Evolutionary conservation across 2,329 filamentous ascomycete genomes (phyloP).

Genomic region (Alternaria tenuissima): DNA sequence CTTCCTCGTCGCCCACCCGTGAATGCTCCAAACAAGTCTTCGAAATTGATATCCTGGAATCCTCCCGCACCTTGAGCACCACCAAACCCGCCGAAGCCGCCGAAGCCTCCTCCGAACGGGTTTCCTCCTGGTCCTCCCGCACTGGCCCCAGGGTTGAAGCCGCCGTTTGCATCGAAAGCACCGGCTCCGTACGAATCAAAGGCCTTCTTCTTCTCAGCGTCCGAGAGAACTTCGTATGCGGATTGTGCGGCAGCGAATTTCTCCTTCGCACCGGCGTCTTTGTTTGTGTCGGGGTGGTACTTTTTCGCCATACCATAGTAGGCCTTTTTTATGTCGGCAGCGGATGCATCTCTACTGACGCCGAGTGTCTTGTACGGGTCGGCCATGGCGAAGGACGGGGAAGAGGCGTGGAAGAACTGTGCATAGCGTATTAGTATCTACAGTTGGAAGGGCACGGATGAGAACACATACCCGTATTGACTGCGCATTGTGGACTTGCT

Average conservation of each 20-base stretch:
- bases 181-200: constrained; percentile 91
- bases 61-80: constrained; percentile 63
- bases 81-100: constrained; percentile 54
- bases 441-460: not conserved
- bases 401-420: constrained; percentile 49
- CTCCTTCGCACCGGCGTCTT: constrained; percentile 91
- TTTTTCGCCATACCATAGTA: constrained; percentile 99
- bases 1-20: constrained; percentile 65
- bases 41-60: constrained; percentile 90
- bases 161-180: constrained; percentile 71
- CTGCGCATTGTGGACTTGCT: constrained; percentile 30
- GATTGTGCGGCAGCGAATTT: constrained; percentile 92
- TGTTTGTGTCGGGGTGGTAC: constrained; percentile 97
- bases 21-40: constrained; percentile 93
- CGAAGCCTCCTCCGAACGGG: constrained; percentile 63
- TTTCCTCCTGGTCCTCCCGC: constrained; percentile 69
- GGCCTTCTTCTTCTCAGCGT: constrained; percentile 90
- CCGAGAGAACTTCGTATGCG: constrained; percentile 92
- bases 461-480: constrained; percentile 42
- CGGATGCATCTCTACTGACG: constrained; percentile 79
- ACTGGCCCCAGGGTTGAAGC: constrained; percentile 78
- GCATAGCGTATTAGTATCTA: constrained; percentile 22
- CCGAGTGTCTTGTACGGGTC: constrained; percentile 91
- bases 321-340: constrained; percentile 94
- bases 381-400: constrained; percentile 69